Evolutionary conservation across 768 basidiomycete genomes (phyloP), one percentile per base, ranked within the genome.

Genomic region (Fistulinella prunicolor): DNA sequence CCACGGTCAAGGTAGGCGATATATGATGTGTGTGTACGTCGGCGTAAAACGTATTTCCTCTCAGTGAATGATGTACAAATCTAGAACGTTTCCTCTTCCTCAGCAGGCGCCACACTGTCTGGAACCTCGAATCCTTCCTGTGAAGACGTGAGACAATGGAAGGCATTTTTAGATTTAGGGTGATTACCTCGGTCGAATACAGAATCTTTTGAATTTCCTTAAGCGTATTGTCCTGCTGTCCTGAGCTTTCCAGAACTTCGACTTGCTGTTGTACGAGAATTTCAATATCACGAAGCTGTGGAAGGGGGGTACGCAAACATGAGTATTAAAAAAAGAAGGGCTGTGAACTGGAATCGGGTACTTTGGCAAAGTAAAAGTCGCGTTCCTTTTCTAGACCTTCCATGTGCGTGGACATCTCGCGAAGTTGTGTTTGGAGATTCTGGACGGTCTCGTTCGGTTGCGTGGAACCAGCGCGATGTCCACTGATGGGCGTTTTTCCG

Each of bases 281-380:
- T 70, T 99, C 96, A 58, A 99, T 98, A 49, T 95, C 89, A 28
- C 96, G 85, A 46, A 99, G 80, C 93, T 98, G 44, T 19, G n/a
- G 22, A 50, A 38, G 23, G 30, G 9, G n/a, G 9, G 30, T 9
- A 12, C 4, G n/a, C 19, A 20, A 43, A 12, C 38, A 38, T 45
- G 44, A 50, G 47, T 32, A 32, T 32, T 32, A 16, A 24, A 21
- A 46, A 45, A 37, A 9, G 42, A 55, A 47, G 39, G 35, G 36
- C 34, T 34, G 42, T 9, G 38, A 49, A 43, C 22, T 39, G 24
- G 50, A 34, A 16, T 9, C 2, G 77, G 77, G 39, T 57, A 95
- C 94, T 82, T 97, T 99, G 61, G 88, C 85, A 68, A 98, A 99
- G 71, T 99, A 99, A 69, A 99, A 98, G 67, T 98, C 94, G 38